phyloP scores from a whole-genome alignment of 2,329 filamentous ascomycete species.

The Fusarium incarnatum region DNA sequence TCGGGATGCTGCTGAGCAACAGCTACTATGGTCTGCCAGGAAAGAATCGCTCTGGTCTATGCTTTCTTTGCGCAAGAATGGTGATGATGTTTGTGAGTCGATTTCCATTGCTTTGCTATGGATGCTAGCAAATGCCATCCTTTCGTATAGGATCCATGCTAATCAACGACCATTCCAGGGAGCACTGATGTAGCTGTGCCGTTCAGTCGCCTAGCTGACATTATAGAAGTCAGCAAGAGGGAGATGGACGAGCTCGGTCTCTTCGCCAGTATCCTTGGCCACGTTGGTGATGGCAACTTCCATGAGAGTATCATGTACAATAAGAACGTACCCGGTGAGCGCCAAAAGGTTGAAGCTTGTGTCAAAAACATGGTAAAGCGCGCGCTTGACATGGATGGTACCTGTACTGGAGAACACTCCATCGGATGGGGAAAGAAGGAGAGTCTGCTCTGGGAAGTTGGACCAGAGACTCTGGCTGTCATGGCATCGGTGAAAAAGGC shows the following conservation, averaged over 20 bases:
- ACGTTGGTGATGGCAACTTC: slow-evolving; percentile 95
- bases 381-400: slow-evolving; percentile 94
- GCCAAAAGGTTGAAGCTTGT: slow-evolving; percentile 79
- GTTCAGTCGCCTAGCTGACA: slow-evolving; percentile 78
- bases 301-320: slow-evolving; percentile 94
- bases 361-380: slow-evolving; percentile 91
- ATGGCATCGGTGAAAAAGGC: slow-evolving; percentile 88
- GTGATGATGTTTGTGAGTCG: slow-evolving; percentile 73
- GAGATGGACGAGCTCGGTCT: slow-evolving; percentile 88
- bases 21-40: slow-evolving; percentile 81
- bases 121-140: background rate
- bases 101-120: background rate
- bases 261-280: slow-evolving; percentile 88
- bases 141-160: background rate
- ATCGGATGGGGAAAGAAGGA: slow-evolving; percentile 89
- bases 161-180: slow-evolving; percentile 56
- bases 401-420: slow-evolving; percentile 89
- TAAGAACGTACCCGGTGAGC: slow-evolving; percentile 74
- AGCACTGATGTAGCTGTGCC: slow-evolving; percentile 88
- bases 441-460: slow-evolving; percentile 81
- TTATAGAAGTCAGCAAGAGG: slow-evolving; percentile 86
- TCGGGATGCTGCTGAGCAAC: slow-evolving; percentile 75
- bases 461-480: slow-evolving; percentile 80
- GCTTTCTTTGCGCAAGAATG: slow-evolving; percentile 73
- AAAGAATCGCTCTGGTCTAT: slow-evolving; percentile 90